Conservation (phyloP, 495 filamentous ascomycete genomes). For the Barbatosphaeria neglecta region DNA sequence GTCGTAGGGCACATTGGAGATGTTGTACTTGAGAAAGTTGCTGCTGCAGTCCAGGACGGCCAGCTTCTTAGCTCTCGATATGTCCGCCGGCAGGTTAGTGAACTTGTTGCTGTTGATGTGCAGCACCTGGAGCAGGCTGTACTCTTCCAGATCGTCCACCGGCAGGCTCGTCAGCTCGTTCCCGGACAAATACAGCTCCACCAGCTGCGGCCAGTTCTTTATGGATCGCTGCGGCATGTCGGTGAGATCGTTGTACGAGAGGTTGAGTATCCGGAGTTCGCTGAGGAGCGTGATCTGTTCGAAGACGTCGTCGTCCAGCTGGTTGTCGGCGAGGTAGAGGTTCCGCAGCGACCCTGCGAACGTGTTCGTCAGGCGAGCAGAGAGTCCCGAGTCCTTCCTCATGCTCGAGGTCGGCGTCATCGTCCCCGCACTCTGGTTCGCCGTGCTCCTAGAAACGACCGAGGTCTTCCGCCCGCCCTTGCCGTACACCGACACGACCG, state of each 20-base stretch:
- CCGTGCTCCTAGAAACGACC: constrained; percentile 57
- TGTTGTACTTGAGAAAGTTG: constrained; percentile 97
- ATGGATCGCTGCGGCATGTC: constrained; percentile 85
- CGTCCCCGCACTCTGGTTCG: constrained; percentile 31
- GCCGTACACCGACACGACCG: constrained; percentile 66
- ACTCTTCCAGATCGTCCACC: constrained; percentile 87
- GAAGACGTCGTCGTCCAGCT: constrained; percentile 85
- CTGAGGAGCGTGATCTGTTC: constrained; percentile 74
- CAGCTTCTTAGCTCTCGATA: constrained; percentile 85
- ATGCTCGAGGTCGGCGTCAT: constrained; percentile 39
- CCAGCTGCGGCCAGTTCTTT: constrained; percentile 73
- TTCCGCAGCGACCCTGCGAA: constrained; percentile 77
- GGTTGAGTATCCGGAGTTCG: constrained; percentile 79
- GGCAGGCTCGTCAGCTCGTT: constrained; percentile 87
- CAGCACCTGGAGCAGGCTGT: constrained; percentile 71
- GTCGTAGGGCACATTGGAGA: constrained; percentile 98
- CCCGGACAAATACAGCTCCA: constrained; percentile 89
- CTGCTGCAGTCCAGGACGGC: constrained; percentile 88
- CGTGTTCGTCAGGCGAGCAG: constrained; percentile 61
- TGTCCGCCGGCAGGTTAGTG: constrained; percentile 87
- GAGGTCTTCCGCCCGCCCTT: constrained; percentile 73
- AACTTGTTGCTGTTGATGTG: constrained; percentile 98
- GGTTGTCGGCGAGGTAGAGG: constrained; percentile 85
- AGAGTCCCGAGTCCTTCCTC: constrained; percentile 82
- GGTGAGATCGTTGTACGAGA: constrained; percentile 88